A percentile compares a stretch with the other conserved stretches of the same genome.
phyloP scores from a whole-genome alignment of 352 stramenopile genomes.

The Phytophthora tubulina region DNA sequence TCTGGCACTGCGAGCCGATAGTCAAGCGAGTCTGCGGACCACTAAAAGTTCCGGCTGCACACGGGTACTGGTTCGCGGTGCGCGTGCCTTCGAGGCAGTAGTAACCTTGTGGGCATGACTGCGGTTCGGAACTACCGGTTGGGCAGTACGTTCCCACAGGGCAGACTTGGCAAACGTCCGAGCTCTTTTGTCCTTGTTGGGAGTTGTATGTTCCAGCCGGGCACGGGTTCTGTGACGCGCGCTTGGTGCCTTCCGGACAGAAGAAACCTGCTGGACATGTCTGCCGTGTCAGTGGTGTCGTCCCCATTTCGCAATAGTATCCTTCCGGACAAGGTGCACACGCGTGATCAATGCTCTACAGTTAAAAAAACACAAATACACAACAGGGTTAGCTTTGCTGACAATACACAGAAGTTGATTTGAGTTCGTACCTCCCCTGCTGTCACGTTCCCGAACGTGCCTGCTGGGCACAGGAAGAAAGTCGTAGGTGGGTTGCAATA shows the following conservation, averaged over 20 bases:
- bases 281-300: conserved; percentile 69
- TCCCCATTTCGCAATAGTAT: conserved; percentile 84
- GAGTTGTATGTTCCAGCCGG: conserved; percentile 87
- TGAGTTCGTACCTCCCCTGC: conserved; percentile 66
- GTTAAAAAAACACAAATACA: not conserved
- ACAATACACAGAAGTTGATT: not conserved
- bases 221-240: conserved; percentile 81
- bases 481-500: conserved; percentile 90
- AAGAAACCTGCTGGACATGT: conserved; percentile 73
- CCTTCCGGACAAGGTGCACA: conserved; percentile 79
- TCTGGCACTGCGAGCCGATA: conserved; percentile 58
- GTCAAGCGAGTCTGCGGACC: conserved; percentile 61
- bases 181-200: conserved; percentile 54
- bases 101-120: conserved; percentile 78
- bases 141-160: conserved; percentile 74
- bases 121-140: conserved; percentile 53
- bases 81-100: conserved; percentile 85
- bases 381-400: conserved; percentile 2
- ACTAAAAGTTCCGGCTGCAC: conserved; percentile 89
- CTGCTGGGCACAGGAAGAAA: conserved; percentile 87
- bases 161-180: conserved; percentile 66
- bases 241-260: conserved; percentile 77
- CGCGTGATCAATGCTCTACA: conserved; percentile 80
- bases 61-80: conserved; percentile 80
- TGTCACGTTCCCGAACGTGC: conserved; percentile 88